A percentile compares a stretch with the other conserved stretches of the same genome.
phyloP scores from a whole-genome alignment of 371 early-diverging fungal genomes.

The Paramicrosporidium saccamoebae region DNA sequence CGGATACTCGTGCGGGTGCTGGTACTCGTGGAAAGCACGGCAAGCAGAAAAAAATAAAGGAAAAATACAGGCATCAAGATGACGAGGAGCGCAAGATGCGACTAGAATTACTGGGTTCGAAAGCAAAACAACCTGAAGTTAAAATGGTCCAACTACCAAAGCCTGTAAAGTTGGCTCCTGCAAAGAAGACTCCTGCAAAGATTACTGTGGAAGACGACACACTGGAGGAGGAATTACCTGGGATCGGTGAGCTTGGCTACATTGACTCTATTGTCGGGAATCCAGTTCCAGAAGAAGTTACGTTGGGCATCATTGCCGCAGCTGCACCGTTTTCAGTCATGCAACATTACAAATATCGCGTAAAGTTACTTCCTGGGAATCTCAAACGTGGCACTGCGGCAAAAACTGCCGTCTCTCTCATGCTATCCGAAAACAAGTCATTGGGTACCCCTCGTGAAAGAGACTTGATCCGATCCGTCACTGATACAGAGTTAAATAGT shows the following conservation, averaged over 20 bases:
- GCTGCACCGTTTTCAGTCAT: conserved; percentile 76
- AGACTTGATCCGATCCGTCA: conserved; percentile 39
- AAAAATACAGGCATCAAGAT: conserved; percentile 65
- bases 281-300: conserved; percentile 36
- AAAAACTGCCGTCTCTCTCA: conserved; percentile 8
- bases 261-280: conserved; percentile 43
- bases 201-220: too few relatives aligned
- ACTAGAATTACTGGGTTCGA: conserved; percentile 37
- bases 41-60: conserved; percentile 60
- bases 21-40: conserved; percentile 54
- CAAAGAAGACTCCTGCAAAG: too few relatives aligned
- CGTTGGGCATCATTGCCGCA: conserved; percentile 68
- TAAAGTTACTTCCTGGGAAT: conserved; percentile 77
- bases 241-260: neutral
- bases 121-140: conserved; percentile 1
- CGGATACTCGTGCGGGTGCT: conserved; percentile 1
- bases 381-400: conserved; percentile 75
- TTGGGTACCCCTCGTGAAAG: conserved; percentile 33
- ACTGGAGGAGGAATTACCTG: conserved; percentile 1
- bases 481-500: conserved; percentile 39
- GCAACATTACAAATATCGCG: conserved; percentile 68
- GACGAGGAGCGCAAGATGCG: conserved; percentile 56
- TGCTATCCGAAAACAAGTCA: conserved; percentile 8
- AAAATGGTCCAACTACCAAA: too few relatives aligned
- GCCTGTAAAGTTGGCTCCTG: too few relatives aligned